Evolutionary conservation across 345 rosid genomes (phyloP).

Genomic region (Populus ilicifolia): DNA sequence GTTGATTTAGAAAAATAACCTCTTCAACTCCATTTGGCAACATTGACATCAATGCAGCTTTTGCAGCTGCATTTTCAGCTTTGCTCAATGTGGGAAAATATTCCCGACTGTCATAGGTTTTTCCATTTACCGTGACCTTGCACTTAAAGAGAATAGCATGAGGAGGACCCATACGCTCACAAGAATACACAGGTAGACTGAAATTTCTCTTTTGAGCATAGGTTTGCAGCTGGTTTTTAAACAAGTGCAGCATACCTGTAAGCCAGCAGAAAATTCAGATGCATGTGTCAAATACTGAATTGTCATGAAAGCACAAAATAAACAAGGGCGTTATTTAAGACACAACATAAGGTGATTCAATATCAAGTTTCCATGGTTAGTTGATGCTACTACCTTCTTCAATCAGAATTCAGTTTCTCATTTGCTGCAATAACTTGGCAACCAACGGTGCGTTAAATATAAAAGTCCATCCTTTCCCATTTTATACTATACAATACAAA

Average conservation of each 20-base stretch:
- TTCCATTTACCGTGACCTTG: constrained; percentile 42
- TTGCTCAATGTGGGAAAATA: constrained; percentile 47
- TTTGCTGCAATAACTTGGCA: not conserved
- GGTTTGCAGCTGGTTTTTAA: constrained; percentile 45
- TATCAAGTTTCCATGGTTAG: not conserved
- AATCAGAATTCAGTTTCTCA: not conserved
- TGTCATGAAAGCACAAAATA: not conserved
- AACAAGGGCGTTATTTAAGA: not conserved
- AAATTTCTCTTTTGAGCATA: constrained; percentile 47
- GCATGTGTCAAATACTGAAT: not conserved
- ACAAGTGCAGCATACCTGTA: constrained; percentile 28
- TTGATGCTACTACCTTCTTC: not conserved
- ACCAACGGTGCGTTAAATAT: not conserved
- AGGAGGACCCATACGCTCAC: constrained; percentile 51
- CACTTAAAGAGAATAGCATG: constrained; percentile 55
- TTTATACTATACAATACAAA: not conserved
- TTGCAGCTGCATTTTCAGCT: constrained; percentile 73
- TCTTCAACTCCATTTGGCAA: constrained; percentile 30
- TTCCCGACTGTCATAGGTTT: constrained; percentile 34
- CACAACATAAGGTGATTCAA: not conserved
- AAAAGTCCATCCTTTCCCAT: not conserved
- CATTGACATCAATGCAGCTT: constrained; percentile 45
- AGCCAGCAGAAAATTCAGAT: constrained; percentile 1
- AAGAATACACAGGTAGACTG: constrained; percentile 40
- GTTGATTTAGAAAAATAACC: constrained; percentile 21